These are phyloP conservation scores for Typha latifolia DNA, from an alignment of 176 grass and related monocot genomes.

Conservation along the genomic window DNA sequence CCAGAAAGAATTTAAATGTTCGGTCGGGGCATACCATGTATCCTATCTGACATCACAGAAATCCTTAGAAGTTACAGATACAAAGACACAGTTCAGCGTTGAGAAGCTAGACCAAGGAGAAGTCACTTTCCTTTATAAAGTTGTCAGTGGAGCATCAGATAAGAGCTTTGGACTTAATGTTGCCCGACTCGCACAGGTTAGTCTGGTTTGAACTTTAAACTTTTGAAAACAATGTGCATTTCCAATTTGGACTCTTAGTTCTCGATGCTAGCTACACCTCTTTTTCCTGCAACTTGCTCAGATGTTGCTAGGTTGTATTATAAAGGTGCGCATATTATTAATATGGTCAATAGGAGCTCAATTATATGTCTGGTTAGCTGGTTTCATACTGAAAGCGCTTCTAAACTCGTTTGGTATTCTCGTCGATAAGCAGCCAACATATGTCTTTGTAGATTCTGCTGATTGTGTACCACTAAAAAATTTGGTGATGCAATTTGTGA, in stretches of 20 bases:
- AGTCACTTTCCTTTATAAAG: slow-evolving; percentile 93
- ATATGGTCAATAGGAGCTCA: neutral
- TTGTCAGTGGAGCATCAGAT: slow-evolving; percentile 79
- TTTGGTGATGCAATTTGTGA: neutral
- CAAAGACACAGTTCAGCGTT: slow-evolving; percentile 17
- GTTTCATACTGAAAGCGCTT: neutral
- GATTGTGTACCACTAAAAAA: neutral
- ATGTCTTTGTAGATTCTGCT: neutral
- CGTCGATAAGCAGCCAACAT: no score
- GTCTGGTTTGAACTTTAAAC: slow-evolving; percentile 16
- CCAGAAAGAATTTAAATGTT: slow-evolving; percentile 65
- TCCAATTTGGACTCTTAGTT: slow-evolving; percentile 2
- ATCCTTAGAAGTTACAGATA: slow-evolving; percentile 28
- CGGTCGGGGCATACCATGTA: slow-evolving; percentile 75
- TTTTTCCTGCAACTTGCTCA: neutral
- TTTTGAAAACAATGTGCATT: neutral
- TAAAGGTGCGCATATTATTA: no score
- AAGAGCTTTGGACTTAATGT: slow-evolving; percentile 98
- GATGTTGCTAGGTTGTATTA: no score
- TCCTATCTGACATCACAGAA: slow-evolving; percentile 55
- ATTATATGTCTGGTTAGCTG: neutral
- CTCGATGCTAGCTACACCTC: neutral
- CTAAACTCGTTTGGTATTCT: neutral
- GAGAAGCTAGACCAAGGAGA: slow-evolving; percentile 33
- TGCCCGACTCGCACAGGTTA: slow-evolving; percentile 83